Evolutionary conservation across 2,329 filamentous ascomycete species (phyloP), one percentile per base, ranked within the genome.

Genomic region (Didymella exigua): DNA sequence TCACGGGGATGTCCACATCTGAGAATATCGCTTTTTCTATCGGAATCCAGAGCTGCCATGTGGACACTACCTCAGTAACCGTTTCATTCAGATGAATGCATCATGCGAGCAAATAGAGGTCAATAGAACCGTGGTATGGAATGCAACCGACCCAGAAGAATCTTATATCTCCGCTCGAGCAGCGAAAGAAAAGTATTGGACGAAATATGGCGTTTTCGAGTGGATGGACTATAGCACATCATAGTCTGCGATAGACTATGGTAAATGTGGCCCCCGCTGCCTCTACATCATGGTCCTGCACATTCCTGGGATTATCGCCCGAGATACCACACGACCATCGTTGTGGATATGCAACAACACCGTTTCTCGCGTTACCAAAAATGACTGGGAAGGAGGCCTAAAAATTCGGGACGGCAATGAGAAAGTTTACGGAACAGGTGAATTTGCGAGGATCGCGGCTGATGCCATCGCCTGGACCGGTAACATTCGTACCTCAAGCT

Each of bases 381-480:
- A 18, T 21, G 5, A 21, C 9, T 26, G 9, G 24, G 24, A 5
- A 26, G 5, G 9, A 26, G 9, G 5, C 24, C 24, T 5, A 26
- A 26, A 5, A 26, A 26, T 21, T 4, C 16, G 4, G 65, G 49
- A 60, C 1, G 56, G 24, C 1, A 36, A 41, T 4, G 48, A 53
- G 4, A 66, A 68, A 40, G 29, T 74, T 8, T 67, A 67, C 16
- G 57, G 63, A 16, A 70, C 21, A 31, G 63, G 71, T 27, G 52
- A 55, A 0, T 72, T 71, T 31, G 69, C 70, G 0, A 55, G 62
- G 2, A 67, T 69, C 9, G 70, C 66, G 1, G 63, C 70, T 0
- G 71, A 70, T 2, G 54, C 70, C 0, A 72, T 74, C 0, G 60
- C 54, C 3, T 74, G 70, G 70, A 72, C 69, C 0, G 70, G 71